Evolutionary conservation across 75 land plant genomes (phyloP), one percentile per base, ranked within the genome.

Genomic region (Cunninghamia lanceolata): DNA sequence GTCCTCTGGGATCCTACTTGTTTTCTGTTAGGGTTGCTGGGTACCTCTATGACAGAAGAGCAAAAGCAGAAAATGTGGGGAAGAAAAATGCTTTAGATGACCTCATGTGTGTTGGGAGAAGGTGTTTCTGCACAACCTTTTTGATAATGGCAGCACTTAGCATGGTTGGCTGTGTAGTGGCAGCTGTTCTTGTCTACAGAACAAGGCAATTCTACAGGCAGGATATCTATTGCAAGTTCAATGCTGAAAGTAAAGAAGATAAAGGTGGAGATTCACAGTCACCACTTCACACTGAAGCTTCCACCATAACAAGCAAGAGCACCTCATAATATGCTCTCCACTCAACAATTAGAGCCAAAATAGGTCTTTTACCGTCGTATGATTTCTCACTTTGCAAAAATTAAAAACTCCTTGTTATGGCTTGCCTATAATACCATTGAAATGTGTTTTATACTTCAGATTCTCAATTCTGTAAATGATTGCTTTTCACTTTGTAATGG

Each of bases 111-210:
- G 30, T 59, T 54, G 94, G 94, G 9, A 87, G 74, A 71, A 47
- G 53, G 63, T 95, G 96, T 84, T 95, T 85, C 50, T 87, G 86
- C 47, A 4, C 85, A 15, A 85, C 95, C 8, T 94, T 95, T 82
- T 2, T 94, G 34, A 85, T 95, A 28, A 94, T 95, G 87, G 87
- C 92, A 6, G 93, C 75, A 4, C 87, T 84, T 36, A 93, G 93
- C 13, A 9, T 90, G 2, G 36, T 90, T 25, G 96, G 94, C 4
- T 83, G 88, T 13, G 25, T 85, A 19, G 83, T 94, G 13, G 88
- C 92, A 32, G 39, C 87, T 6, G 79, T 92, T 21, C 84, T 95
- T 87, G 88, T 88, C 30, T 73, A 85, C 71, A 87, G 95, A 63
- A 95, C 95, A 7, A 87, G 84, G 85, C 52, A 86, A 40, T 94